Percentiles rank a stretch among this genome's conserved stretches.
phyloP scores from a whole-genome alignment of 2,329 filamentous ascomycete genomes.

The Claviceps africana region DNA sequence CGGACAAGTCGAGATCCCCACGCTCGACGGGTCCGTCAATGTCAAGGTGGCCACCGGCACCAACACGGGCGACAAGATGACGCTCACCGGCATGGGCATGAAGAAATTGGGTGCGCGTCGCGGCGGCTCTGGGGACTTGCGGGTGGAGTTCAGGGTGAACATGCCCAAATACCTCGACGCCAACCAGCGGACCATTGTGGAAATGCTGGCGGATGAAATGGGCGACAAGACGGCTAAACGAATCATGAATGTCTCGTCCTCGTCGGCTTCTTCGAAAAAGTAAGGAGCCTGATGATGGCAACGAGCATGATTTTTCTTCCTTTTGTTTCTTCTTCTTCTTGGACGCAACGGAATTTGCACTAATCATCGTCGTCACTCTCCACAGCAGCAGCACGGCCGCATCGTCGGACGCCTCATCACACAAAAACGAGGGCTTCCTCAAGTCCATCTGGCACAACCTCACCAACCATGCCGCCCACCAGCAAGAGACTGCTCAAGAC shows the following conservation, averaged over 20 bases:
- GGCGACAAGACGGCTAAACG: conserved; percentile 81
- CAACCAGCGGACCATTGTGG: conserved; percentile 83
- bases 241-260: conserved; percentile 66
- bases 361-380: not conserved
- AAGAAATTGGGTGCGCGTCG: conserved; percentile 60
- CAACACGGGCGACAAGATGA: conserved; percentile 82
- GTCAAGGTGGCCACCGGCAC: conserved; percentile 87
- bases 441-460: conserved; percentile 89
- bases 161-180: conserved; percentile 91
- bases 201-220: conserved; percentile 96
- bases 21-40: conserved; percentile 77
- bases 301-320: not conserved
- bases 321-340: too few species aligned
- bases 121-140: conserved; percentile 62
- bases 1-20: conserved; percentile 79
- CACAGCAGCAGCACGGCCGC: conserved; percentile 1
- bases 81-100: conserved; percentile 85
- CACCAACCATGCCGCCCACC: conserved; percentile 56
- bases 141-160: conserved; percentile 83
- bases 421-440: conserved; percentile 78
- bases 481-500: conserved; percentile 19
- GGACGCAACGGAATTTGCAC: not conserved
- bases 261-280: not conserved
- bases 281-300: not conserved
- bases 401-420: conserved; percentile 23